Base-by-base conservation (phyloP, 2,329 filamentous ascomycete species). In the Trichoderma hamatum region DNA sequence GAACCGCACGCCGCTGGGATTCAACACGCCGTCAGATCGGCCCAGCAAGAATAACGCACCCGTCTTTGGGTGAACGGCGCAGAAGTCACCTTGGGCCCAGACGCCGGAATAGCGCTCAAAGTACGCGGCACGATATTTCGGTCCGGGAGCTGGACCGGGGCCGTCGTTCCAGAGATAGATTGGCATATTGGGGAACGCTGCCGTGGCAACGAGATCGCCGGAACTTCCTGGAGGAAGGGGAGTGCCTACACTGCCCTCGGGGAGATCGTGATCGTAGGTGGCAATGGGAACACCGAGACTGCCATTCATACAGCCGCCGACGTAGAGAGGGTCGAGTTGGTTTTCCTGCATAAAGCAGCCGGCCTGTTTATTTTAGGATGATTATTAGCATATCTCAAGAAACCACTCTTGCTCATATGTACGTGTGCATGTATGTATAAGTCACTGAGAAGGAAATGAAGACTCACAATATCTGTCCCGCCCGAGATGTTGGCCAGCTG, bases 41-140 rank as follows among this genome's bases (percentile, higher is more conserved):
- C 91, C 91, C 0, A 92, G 84, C 72, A 94, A 90, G 14, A 86
- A 77, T 6, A 93, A 77, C 56, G 88, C 85, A 7, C 88, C 86
- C 1, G 92, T 94, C 4, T 80, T 72, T 0, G 92, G 91, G 74
- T 95, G 88, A 16, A 92, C 81, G 43, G 86, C 85, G 74, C 92
- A 89, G 76, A 94, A 95, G 75, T 96, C 93, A 26, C 92, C 92
- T 72, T 96, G 93, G 0, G 91, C 91, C 93, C 92, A 96, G 1
- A 92, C 91, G 67, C 88, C 81, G 7, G 84, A 80, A 80, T 88
- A 91, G 59, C 88, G 85, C 1, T 82, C 84, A 74, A 90, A 91
- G 77, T 91, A 87, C 30, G 88, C 84, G 1, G 82, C 78, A 72
- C 83, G 84, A 78, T 90, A 92, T 70, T 86, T 87, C 3, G 85